Evolutionary conservation across 176 grass and related monocot genomes (phyloP).

Genomic region (Triticum urartu): DNA sequence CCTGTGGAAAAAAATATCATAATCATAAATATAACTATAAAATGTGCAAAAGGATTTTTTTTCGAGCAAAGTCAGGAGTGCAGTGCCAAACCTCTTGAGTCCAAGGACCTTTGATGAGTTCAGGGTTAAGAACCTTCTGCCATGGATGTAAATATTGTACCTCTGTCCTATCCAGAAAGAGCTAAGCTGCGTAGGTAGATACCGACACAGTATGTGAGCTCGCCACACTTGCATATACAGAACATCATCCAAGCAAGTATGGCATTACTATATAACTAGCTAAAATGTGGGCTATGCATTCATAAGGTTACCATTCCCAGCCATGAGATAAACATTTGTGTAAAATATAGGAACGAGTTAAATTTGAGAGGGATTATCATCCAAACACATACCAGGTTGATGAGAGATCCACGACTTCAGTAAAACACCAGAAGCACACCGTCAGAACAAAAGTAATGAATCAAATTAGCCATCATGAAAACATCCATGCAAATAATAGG

Average conservation of each 20-base stretch:
- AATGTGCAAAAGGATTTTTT: constrained; percentile 13
- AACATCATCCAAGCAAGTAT: not conserved
- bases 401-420: too few relatives aligned
- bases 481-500: too few relatives aligned
- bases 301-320: not conserved
- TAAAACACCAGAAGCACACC: too few relatives aligned
- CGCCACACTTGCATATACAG: not conserved
- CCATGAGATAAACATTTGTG: not conserved
- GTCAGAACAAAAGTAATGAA: too few relatives aligned
- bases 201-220: constrained; percentile 25
- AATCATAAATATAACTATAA: constrained; percentile 10
- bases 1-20: constrained; percentile 43
- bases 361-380: too few relatives aligned
- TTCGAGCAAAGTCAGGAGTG: constrained; percentile 9
- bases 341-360: too few relatives aligned
- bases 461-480: too few relatives aligned
- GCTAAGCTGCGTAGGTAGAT: constrained; percentile 61
- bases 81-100: constrained; percentile 71
- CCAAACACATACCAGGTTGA: too few relatives aligned
- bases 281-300: not conserved
- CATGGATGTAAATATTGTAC: constrained; percentile 97
- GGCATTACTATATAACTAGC: not conserved
- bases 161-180: constrained; percentile 79
- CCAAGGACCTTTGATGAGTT: constrained; percentile 98
- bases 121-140: constrained; percentile 97